Percentiles rank a stretch among this genome's conserved stretches.
phyloP scores from a whole-genome alignment of 805 yeast species.

The Candida nanaspora region DNA sequence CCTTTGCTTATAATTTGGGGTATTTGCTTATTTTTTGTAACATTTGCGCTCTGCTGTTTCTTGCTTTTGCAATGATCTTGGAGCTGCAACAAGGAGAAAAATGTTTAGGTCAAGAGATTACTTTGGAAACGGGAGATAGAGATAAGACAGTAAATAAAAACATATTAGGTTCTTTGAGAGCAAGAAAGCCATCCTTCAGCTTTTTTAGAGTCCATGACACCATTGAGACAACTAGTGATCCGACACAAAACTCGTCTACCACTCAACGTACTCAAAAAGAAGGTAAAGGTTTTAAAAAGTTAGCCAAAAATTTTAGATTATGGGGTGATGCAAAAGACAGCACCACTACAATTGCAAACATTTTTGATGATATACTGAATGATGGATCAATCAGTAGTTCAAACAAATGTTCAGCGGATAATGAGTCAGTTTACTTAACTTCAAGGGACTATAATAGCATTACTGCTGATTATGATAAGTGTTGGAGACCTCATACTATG shows the following conservation, averaged over 20 bases:
- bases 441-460: not conserved
- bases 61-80: no score
- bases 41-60: no score
- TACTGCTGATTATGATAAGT: not conserved
- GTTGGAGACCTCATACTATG: not conserved
- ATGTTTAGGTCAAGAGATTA: no score
- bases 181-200: not conserved
- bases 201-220: not conserved
- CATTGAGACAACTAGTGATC: not conserved
- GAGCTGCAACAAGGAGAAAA: no score
- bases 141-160: no score
- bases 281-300: slow-evolving; percentile 17
- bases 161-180: not conserved
- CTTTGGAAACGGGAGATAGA: no score
- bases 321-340: slow-evolving; percentile 4
- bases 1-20: no score
- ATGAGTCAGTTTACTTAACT: not conserved
- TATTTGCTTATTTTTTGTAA: no score
- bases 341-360: slow-evolving; percentile 7
- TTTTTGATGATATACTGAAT: no score
- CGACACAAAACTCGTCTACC: no score
- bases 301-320: slow-evolving; percentile 18
- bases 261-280: no score
- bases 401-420: not conserved
- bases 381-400: no score